phyloP scores from a whole-genome alignment of 2,329 filamentous ascomycete species.

The Pseudomassariella vexata region DNA sequence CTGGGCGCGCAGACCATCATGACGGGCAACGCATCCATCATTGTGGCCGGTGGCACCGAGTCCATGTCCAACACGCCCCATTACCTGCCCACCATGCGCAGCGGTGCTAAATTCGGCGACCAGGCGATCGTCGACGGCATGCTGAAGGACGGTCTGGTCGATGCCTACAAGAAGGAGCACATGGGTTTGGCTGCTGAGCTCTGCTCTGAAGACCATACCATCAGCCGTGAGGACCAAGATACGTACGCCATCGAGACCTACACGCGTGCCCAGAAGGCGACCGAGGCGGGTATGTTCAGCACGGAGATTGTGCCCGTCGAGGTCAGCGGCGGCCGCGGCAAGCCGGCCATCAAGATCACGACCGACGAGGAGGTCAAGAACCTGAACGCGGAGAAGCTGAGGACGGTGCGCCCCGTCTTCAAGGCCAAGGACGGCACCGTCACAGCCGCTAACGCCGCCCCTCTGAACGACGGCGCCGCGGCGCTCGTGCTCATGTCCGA shows the following conservation, averaged over 20 bases:
- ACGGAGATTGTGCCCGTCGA: conserved; percentile 86
- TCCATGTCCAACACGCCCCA: conserved; percentile 98
- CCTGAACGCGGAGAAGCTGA: conserved; percentile 77
- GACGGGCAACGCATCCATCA: conserved; percentile 85
- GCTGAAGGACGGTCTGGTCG: conserved; percentile 88
- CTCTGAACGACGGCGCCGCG: conserved; percentile 89
- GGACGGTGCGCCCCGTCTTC: conserved; percentile 79
- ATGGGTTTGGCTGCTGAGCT: conserved; percentile 94
- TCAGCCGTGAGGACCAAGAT: conserved; percentile 83
- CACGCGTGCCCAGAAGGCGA: conserved; percentile 65
- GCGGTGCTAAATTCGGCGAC: conserved; percentile 89
- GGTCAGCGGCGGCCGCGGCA: conserved; percentile 82
- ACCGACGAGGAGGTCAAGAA: conserved; percentile 97
- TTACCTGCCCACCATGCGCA: conserved; percentile 84
- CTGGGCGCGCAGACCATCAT: conserved; percentile 96
- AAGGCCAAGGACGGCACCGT: conserved; percentile 77
- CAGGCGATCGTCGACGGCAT: conserved; percentile 85
- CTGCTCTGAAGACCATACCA: conserved; percentile 76
- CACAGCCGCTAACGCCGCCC: conserved; percentile 93
- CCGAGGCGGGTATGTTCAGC: conserved; percentile 73
- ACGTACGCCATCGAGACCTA: conserved; percentile 94
- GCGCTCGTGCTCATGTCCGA: conserved; percentile 92
- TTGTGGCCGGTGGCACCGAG: conserved; percentile 92
- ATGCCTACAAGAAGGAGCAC: conserved; percentile 92
- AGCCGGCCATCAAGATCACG: conserved; percentile 74